Base-by-base conservation (phyloP, 2,329 filamentous ascomycete genomes). In the Aspergillus aculeatus region DNA sequence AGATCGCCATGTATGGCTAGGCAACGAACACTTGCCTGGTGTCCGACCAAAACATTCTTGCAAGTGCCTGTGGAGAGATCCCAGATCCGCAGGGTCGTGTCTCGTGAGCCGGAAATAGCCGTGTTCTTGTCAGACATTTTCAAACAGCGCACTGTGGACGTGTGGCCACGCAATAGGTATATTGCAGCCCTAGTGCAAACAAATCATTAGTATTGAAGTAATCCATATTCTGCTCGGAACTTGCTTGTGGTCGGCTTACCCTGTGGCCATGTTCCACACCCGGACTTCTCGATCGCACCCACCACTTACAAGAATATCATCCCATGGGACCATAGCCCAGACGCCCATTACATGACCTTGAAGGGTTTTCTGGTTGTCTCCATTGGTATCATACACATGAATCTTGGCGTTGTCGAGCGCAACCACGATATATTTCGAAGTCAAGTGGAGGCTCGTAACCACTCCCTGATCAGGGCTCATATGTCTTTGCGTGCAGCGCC, bases 271-370 rank as follows among this genome's bases (percentile, higher is more conserved):
- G 71, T 99, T 91, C 95, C 95, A 99, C 5, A 99, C 95, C 59
- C 95, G 86, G 29, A 99, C 95, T 73, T 99, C 95, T 62, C 95
- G 86, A 78, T 99, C 95, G 74, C 95, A 99, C 5, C 95, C 95
- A 69, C 95, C 95, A 69, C 92, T 97, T 61, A 99, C 95, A 62
- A 99, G 83, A 56, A 91, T 89, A 74, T 99, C 94, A 61, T 91
- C 94, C 91, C 93, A 97, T 6, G 95, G 95, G 24, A 99, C 92
- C 94, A 99, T 98, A 52, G 95, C 95, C 95, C 95, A 99, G 21
- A 99, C 95, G 47, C 95, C 95, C 95, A 99, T 99, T 49, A 98
- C 91, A 78, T 99, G 95, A 11, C 95, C 95, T 71, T 95, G 89
- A 29, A 99, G 80, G 2, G 92, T 96, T 73, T 92, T 91, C 68